These are phyloP conservation scores for Cystobasidium slooffiae DNA, from an alignment of 1,284 basidiomycete genomes.

Conservation along the genomic window DNA sequence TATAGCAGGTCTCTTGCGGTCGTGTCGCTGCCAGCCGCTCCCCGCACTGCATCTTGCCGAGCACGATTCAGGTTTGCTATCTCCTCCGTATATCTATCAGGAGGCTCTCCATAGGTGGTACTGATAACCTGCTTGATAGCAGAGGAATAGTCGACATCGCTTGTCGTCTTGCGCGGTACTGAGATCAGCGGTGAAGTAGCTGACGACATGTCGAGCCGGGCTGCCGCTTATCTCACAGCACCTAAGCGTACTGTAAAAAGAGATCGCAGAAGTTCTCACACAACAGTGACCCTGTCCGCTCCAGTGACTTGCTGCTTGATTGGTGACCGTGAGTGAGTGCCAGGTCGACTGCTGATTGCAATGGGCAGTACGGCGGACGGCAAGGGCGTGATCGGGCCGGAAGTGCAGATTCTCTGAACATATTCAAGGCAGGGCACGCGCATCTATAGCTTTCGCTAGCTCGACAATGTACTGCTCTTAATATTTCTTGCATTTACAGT, in stretches of 20 bases:
- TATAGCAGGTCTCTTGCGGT: slow-evolving; percentile 92
- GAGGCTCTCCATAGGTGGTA: slow-evolving; percentile 90
- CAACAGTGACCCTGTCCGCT: neutral
- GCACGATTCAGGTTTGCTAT: slow-evolving; percentile 82
- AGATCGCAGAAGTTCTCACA: no score
- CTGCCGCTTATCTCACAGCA: neutral
- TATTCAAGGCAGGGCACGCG: no score
- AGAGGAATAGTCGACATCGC: slow-evolving; percentile 81
- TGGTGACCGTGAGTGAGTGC: neutral
- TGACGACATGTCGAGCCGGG: slow-evolving; percentile 21
- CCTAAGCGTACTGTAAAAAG: no score
- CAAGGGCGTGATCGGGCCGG: neutral
- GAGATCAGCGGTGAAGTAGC: slow-evolving; percentile 47
- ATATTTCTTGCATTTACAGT: neutral
- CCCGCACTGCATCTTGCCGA: slow-evolving; percentile 91
- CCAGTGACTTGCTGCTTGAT: neutral
- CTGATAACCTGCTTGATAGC: slow-evolving; percentile 85
- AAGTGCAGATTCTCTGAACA: neutral
- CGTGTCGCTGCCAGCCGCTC: slow-evolving; percentile 85
- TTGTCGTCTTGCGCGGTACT: slow-evolving; percentile 63
- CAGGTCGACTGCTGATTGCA: neutral
- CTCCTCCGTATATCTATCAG: slow-evolving; percentile 83
- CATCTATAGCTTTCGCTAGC: neutral
- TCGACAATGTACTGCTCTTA: neutral
- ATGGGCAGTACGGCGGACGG: neutral